Percentiles rank a stretch among this genome's conserved stretches.
Evolutionary conservation across 768 basidiomycete genomes (phyloP).

Genomic region (Russula sp.): DNA sequence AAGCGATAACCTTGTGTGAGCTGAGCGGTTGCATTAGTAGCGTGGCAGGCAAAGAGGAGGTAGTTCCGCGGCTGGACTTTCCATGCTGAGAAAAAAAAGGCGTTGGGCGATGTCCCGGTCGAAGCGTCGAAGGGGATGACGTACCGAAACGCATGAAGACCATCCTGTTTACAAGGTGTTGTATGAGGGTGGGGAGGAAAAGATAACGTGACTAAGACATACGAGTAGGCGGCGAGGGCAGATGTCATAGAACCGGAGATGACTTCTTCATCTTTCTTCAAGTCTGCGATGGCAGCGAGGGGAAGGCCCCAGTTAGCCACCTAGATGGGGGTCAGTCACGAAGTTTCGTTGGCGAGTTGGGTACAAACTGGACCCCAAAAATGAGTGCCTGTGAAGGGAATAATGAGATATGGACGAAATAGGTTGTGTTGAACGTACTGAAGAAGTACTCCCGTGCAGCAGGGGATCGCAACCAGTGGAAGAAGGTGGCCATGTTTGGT

Average conservation of each 20-base stretch:
- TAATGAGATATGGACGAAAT: conserved; percentile 22
- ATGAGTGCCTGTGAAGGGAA: conserved; percentile 66
- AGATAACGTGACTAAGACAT: conserved; percentile 34
- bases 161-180: conserved; percentile 32
- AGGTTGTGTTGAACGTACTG: conserved; percentile 49
- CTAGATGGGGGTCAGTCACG: conserved; percentile 42
- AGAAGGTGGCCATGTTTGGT: conserved; percentile 66
- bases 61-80: conserved; percentile 94
- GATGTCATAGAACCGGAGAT: conserved; percentile 98
- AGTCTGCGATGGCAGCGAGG: conserved; percentile 85
- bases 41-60: conserved; percentile 89
- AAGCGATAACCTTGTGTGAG: conserved; percentile 78
- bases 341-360: conserved; percentile 4
- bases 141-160: conserved; percentile 96
- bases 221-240: conserved; percentile 90
- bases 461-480: conserved; percentile 86
- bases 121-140: conserved; percentile 3
- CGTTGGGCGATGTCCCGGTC: not conserved
- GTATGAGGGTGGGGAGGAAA: conserved; percentile 5
- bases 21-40: conserved; percentile 87
- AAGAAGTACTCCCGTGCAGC: conserved; percentile 93
- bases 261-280: conserved; percentile 90
- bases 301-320: conserved; percentile 99
- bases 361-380: conserved; percentile 97
- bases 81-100: conserved; percentile 57